phyloP scores from a whole-genome alignment of 2,329 filamentous ascomycete genomes.

The Cadophora malorum region DNA sequence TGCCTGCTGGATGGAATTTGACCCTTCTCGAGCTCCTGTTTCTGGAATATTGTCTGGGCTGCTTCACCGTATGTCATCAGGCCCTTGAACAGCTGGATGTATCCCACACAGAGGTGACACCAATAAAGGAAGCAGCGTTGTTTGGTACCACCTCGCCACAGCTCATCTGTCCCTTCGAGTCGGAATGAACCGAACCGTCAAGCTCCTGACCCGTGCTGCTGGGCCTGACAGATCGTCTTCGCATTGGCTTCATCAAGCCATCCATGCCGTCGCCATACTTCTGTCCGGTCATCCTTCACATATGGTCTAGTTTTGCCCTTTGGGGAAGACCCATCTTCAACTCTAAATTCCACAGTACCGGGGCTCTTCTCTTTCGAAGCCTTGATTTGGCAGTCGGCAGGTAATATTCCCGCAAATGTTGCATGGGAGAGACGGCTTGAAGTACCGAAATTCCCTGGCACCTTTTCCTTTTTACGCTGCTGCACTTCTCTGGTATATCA shows the following conservation, averaged over 20 bases:
- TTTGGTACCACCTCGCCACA: neutral
- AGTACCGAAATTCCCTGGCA: neutral
- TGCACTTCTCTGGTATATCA: neutral
- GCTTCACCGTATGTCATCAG: neutral
- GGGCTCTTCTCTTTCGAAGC: neutral
- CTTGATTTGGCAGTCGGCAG: conserved; percentile 6
- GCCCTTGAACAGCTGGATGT: neutral
- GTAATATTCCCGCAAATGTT: conserved; percentile 8
- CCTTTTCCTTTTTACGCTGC: neutral
- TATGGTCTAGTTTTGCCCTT: conserved; percentile 17
- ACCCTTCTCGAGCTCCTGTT: neutral
- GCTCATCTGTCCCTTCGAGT: neutral
- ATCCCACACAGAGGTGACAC: neutral
- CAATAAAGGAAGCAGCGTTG: neutral
- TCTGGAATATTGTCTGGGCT: neutral
- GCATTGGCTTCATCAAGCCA: conserved; percentile 8
- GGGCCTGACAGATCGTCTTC: conserved; percentile 9
- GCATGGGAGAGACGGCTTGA: neutral
- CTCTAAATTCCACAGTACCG: conserved; percentile 8
- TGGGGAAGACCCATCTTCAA: conserved; percentile 6
- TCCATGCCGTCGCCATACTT: conserved; percentile 4
- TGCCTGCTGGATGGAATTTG: neutral
- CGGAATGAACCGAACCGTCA: conserved; percentile 5
- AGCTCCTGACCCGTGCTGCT: conserved; percentile 10
- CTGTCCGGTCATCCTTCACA: neutral